Conservation (phyloP, 192 early-diverging fungal species). For the Coemansia sp. region DNA sequence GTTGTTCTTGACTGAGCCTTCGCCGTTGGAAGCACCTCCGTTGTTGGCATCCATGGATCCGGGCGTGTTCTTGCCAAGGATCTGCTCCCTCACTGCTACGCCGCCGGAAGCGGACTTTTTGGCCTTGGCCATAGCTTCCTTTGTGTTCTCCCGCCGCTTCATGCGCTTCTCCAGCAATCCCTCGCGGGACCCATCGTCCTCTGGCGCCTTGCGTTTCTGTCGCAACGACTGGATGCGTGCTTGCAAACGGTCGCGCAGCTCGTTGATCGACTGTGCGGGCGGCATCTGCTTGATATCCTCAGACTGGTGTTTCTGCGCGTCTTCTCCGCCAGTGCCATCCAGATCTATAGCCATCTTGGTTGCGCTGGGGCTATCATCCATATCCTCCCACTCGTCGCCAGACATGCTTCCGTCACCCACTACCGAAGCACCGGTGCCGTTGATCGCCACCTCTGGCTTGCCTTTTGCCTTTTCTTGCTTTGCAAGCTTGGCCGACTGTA, state of each 20-base stretch:
- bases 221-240: slow-evolving; percentile 64
- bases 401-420: not conserved
- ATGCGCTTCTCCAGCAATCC: slow-evolving; percentile 78
- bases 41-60: not conserved
- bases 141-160: slow-evolving; percentile 65
- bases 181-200: slow-evolving; percentile 60
- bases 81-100: slow-evolving; percentile 20
- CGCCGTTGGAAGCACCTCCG: not conserved
- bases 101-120: slow-evolving; percentile 18
- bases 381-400: slow-evolving; percentile 16
- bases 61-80: slow-evolving; percentile 40
- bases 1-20: slow-evolving; percentile 29
- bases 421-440: slow-evolving; percentile 5
- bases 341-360: slow-evolving; percentile 35
- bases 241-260: slow-evolving; percentile 65
- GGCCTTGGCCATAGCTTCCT: slow-evolving; percentile 46
- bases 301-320: slow-evolving; percentile 7
- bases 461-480: slow-evolving; percentile 47
- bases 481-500: slow-evolving; percentile 64
- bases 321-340: slow-evolving; percentile 15
- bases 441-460: slow-evolving; percentile 11
- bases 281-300: slow-evolving; percentile 31
- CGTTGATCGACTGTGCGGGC: slow-evolving; percentile 54
- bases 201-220: slow-evolving; percentile 66
- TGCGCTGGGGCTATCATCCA: slow-evolving; percentile 35